A percentile compares a stretch with the other conserved stretches of the same genome.
Conservation (phyloP, 164 flowering plant species). For the Chloranthus sessilifolius region DNA sequence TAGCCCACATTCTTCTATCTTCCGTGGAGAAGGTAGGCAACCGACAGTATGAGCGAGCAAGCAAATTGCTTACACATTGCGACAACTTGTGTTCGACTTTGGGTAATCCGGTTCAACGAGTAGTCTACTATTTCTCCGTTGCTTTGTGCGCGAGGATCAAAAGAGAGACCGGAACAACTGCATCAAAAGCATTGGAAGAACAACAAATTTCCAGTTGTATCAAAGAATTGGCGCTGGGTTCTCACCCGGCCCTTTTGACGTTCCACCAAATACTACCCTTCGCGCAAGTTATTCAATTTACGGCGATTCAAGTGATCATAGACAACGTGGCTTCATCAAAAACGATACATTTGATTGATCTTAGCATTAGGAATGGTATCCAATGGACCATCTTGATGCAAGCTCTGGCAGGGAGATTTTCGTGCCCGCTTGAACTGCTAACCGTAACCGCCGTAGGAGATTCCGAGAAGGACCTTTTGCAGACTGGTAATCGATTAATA, state of each 20-base stretch:
- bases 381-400: conserved; percentile 48
- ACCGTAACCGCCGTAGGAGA: conserved; percentile 38
- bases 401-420: conserved; percentile 28
- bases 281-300: conserved; percentile 27
- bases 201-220: conserved; percentile 15
- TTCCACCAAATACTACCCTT: conserved; percentile 30
- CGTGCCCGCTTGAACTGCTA: conserved; percentile 34
- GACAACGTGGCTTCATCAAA: conserved; percentile 33
- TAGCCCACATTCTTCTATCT: conserved; percentile 40
- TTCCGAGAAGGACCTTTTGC: conserved; percentile 14
- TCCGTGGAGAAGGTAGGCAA: conserved; percentile 46
- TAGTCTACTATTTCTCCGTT: conserved; percentile 41
- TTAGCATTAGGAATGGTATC: conserved; percentile 31
- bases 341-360: conserved; percentile 46
- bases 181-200: conserved; percentile 12
- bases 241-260: conserved; percentile 17
- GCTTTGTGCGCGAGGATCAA: conserved; percentile 51
- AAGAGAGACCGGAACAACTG: conserved; percentile 31
- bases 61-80: conserved; percentile 32
- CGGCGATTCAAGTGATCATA: conserved; percentile 45
- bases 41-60: conserved; percentile 40
- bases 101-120: conserved; percentile 45
- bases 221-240: conserved; percentile 19
- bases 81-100: conserved; percentile 26
- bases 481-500: conserved; percentile 29